Conservation (phyloP, 2,329 filamentous ascomycete species). For the Sporothrix phasma region DNA sequence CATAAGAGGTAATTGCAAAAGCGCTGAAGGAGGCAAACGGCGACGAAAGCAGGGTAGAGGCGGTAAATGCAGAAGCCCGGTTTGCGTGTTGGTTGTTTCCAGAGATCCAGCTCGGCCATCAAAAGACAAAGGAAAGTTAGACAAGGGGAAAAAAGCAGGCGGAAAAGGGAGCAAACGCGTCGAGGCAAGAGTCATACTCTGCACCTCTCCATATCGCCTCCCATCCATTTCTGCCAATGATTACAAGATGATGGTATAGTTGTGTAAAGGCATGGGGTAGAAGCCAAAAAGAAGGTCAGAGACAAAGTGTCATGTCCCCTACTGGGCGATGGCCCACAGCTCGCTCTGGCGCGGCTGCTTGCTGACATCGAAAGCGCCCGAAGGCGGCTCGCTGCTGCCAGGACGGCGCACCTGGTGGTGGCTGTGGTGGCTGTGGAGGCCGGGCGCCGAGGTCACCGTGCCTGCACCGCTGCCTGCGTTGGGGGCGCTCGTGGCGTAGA, state of each 20-base stretch:
- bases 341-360: slow-evolving; percentile 43
- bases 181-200: neutral
- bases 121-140: neutral
- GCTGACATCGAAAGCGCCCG: slow-evolving; percentile 8
- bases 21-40: neutral
- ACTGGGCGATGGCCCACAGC: slow-evolving; percentile 43
- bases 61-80: neutral
- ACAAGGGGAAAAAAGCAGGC: neutral
- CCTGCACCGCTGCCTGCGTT: slow-evolving; percentile 43
- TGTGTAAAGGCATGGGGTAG: neutral
- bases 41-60: neutral
- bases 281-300: neutral
- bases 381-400: neutral
- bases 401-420: neutral
- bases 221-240: neutral
- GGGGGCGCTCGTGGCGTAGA: slow-evolving; percentile 47
- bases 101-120: slow-evolving; percentile 16
- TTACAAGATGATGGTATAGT: neutral
- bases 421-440: neutral
- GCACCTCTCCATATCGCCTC: neutral
- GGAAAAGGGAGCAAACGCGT: neutral
- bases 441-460: neutral
- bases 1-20: neutral
- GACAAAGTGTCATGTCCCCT: slow-evolving; percentile 14
- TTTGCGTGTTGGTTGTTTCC: neutral